phyloP scores from a whole-genome alignment of 2,329 filamentous ascomycete genomes.

The Penicillium sp. region DNA sequence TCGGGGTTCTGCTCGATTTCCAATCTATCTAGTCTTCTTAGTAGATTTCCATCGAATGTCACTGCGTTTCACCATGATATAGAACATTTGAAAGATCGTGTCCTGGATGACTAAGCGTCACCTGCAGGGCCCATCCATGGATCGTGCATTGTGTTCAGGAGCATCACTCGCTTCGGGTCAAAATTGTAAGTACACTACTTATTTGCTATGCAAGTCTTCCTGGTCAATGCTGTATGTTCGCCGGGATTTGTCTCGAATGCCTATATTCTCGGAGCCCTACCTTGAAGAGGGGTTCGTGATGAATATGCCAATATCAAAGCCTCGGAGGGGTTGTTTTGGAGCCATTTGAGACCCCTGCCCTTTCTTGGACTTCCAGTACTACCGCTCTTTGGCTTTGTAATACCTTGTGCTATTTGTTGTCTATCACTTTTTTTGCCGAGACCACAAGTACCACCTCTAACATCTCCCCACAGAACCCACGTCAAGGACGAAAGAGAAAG shows the following conservation, averaged over 20 bases:
- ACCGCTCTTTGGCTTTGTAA: background rate
- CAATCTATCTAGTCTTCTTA: background rate
- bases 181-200: conserved; percentile 2
- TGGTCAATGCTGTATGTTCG: background rate
- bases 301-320: background rate
- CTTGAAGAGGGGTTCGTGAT: background rate
- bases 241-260: background rate
- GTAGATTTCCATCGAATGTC: background rate
- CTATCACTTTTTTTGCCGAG: background rate
- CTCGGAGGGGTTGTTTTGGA: background rate
- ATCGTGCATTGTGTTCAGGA: background rate
- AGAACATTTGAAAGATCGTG: background rate
- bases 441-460: background rate
- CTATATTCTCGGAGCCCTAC: background rate
- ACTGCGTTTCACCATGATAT: background rate
- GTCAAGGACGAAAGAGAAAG: background rate
- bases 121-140: background rate
- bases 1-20: background rate
- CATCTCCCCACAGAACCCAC: background rate
- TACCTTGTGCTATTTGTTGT: background rate
- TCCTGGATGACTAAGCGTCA: conserved; percentile 8
- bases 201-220: background rate
- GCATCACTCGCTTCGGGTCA: conserved; percentile 4
- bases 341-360: background rate
- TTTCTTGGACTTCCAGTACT: background rate